Evolutionary conservation across 2,329 filamentous ascomycete species (phyloP), one percentile per base, ranked within the genome.

Genomic region (Penicillium glabrum): DNA sequence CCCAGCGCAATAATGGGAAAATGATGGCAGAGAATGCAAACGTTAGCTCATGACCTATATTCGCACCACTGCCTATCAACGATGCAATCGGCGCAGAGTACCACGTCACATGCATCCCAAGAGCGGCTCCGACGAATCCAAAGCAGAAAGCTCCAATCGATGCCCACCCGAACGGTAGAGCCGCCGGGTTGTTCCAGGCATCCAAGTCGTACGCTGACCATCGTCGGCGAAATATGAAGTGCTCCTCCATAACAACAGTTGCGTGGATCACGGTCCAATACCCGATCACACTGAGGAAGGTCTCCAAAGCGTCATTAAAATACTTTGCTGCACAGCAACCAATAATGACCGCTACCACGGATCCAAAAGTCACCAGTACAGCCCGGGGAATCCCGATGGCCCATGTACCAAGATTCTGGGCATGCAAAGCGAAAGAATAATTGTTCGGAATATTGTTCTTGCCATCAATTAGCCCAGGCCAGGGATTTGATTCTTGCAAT

Each of bases 191-290:
- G 21, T 69, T 64, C 73, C 73, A 76, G 13, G 65, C 67, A 49
- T 70, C 66, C 23, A 68, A 68, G 46, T 75, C 66, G 50, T 75
- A 76, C 24, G 65, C 61, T 10, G 60, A 64, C 68, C 70, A 74
- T 8, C 68, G 60, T 23, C 58, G 62, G 0, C 73, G 68, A 59
- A 75, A 75, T 19, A 72, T 57, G 31, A 74, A 48, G 60, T 74
- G 71, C 51, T 75, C 73, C 41, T 71, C 67, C 14, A 67, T 61
- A 8, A 75, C 68, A 6, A 75, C 56, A 2, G 70, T 67, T 47
- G 74, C 64, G 31, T 72, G 72, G 13, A 73, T 73, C 0, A 79
- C 79, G 53, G 76, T 78, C 77, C 78, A 82, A 65, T 81, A 82
- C 10, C 79, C 80, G 3, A 82, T 73, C 24, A 81, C 70, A 14